These are phyloP conservation scores for Trypanosoma avium DNA, from an alignment of 208 protist species.

Conservation along the genomic window DNA sequence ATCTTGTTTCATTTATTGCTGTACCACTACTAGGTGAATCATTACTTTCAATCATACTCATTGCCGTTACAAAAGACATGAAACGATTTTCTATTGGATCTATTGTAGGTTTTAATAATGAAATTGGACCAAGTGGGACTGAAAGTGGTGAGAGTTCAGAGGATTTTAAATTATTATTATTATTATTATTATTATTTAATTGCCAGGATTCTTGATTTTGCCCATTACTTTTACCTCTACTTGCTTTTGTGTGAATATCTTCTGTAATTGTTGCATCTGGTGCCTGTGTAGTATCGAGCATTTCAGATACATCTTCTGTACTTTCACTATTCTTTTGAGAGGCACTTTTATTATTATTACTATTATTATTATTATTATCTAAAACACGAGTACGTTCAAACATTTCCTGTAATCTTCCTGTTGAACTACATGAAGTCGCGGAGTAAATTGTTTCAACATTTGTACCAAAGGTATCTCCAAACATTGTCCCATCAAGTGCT, in stretches of 20 bases:
- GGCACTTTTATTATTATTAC: too few species aligned
- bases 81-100: neutral
- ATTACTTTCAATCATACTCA: neutral
- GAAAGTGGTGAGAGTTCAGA: neutral
- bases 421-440: neutral
- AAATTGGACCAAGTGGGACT: neutral
- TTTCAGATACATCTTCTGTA: neutral
- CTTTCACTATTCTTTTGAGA: too few species aligned
- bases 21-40: neutral
- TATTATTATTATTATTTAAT: neutral
- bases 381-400: neutral
- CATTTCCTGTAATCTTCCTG: neutral
- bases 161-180: neutral
- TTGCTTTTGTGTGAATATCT: too few species aligned
- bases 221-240: too few species aligned
- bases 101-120: neutral
- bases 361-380: too few species aligned
- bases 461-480: constrained; percentile 7
- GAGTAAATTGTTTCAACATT: constrained; percentile 2
- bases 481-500: neutral
- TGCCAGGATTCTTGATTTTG: neutral
- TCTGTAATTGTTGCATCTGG: too few species aligned
- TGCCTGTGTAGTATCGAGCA: too few species aligned
- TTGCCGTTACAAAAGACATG: constrained; percentile 1
- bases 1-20: neutral